Base-by-base conservation (phyloP, 2,329 filamentous ascomycete genomes). In the Penicillium sp. region DNA sequence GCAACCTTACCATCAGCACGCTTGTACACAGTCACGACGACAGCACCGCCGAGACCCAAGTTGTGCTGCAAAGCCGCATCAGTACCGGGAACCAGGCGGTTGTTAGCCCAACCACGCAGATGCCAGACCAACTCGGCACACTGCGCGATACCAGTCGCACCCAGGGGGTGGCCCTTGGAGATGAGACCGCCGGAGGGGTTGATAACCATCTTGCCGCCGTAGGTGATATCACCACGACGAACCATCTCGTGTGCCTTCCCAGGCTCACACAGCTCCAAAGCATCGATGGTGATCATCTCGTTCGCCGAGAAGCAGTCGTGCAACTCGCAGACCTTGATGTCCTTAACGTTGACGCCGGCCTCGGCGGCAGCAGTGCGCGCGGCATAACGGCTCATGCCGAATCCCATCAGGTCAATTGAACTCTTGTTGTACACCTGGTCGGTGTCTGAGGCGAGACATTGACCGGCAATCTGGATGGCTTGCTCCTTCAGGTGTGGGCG, bases 291-390 rank as follows among this genome's bases (percentile, higher is more conserved):
- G 55, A 95, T 85, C 89, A 98, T 90, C 82, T 98, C 92, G 76
- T 98, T 98, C 28, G 94, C 89, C 19, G 89, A 93, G 84, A 98
- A 98, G 82, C 95, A 98, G 81, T 98, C 95, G 79, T 98, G 95
- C 62, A 98, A 83, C 81, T 98, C 94, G 72, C 92, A 93, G 16
- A 98, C 90, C 71, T 89, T 87, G 65, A 94, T 84, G 66, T 96
- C 90, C 37, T 81, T 78, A 0, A 90, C 80, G 5, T 79, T 80
- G 2, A 87, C 84, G 62, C 90, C 81, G 25, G 86, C 85, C 79
- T 98, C 90, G 35, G 80, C 82, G 64, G 91, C 81, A n/a, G 94
- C 94, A 0, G 82, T 80, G 62, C 82, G 78, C 7, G 87, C 88
- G 0, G 94, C 94, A 59, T 83, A 80, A 72, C 87, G 83, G 16